Evolutionary conservation across 805 yeast species (phyloP).

Genomic region (Starmerella gropengiesseri): DNA sequence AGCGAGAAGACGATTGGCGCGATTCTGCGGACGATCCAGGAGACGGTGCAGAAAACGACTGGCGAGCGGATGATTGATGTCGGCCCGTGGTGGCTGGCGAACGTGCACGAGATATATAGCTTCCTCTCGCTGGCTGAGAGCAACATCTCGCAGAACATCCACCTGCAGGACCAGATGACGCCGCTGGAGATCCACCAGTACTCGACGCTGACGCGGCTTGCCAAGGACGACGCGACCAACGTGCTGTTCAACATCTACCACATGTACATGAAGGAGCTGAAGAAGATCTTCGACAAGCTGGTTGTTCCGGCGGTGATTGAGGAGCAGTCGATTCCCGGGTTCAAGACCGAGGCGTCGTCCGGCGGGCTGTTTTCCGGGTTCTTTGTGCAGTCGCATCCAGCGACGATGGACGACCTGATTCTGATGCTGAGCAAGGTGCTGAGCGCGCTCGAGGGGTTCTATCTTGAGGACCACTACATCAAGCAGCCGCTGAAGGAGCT

Average conservation of each 20-base stretch:
- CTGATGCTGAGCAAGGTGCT: constrained; percentile 80
- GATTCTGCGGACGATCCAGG: constrained; percentile 77
- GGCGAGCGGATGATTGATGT: constrained; percentile 82
- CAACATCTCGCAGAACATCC: constrained; percentile 77
- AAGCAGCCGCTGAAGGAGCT: constrained; percentile 75
- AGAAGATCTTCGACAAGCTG: constrained; percentile 78
- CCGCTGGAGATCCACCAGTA: constrained; percentile 85
- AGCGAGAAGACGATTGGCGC: constrained; percentile 85
- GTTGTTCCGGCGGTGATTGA: constrained; percentile 90
- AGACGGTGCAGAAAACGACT: constrained; percentile 61
- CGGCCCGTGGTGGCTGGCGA: constrained; percentile 96
- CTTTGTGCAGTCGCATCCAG: constrained; percentile 39
- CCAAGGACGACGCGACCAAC: constrained; percentile 87
- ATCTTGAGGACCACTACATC: constrained; percentile 73
- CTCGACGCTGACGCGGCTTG: constrained; percentile 75
- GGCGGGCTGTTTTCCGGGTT: constrained; percentile 65
- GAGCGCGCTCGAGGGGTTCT: constrained; percentile 87
- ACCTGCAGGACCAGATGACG: constrained; percentile 71
- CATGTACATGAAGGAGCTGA: constrained; percentile 94
- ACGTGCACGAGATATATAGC: constrained; percentile 88
- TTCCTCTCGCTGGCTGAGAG: constrained; percentile 89
- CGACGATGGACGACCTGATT: constrained; percentile 85
- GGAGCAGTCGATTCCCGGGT: constrained; percentile 93
- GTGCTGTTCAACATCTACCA: constrained; percentile 88
- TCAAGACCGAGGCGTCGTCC: constrained; percentile 65